Base-by-base conservation (phyloP, 202 grass and related monocot species). In the Miscanthus sacchariflorus region DNA sequence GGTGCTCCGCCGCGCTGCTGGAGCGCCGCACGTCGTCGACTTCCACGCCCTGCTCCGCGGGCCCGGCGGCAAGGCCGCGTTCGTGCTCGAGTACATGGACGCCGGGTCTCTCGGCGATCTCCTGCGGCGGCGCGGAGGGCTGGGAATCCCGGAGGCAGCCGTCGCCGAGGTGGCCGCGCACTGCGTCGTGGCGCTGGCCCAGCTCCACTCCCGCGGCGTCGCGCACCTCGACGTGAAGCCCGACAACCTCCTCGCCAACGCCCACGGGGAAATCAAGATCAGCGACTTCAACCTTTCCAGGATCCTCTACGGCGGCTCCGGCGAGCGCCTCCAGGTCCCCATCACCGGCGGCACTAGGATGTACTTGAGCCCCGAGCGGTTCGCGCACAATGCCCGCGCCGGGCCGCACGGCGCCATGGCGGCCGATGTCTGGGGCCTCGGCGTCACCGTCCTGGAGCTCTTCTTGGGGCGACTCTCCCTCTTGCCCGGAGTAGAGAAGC, bases 211-310 rank as follows among this genome's bases (percentile, higher is more conserved):
- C 28, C 72, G 54, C 52, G 75, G 72, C 74, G 84, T 95, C 54
- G 90, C 85, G 71, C 93, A 95, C 88, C 90, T 92, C 68, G 88
- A 95, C 88, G 64, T 95, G 6, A 95, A 92, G 90, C 93, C 93
- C 8, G 81, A 78, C 27, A 95, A 92, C 72, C 59, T 95, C 76
- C 88, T 92, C n/a, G 78, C 74, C 23, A 81, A 75, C 76, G 4
- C 75, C 45, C n/a, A 7, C 1, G 83, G 83, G 12, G 71, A 86
- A 14, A 49, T 94, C 76, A 91, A 87, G 87, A 74, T 91, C 45
- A 3, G 4, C 67, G 84, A 90, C n/a, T 90, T 86, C 76, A 85
- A 81, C 56, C 39, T 61, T 0, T 64, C 59, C 59, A 64, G 9
- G 59, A 25, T 64, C n/a, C n/a, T 64, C n/a, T 25, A 25, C 9